Base-by-base conservation (phyloP, 345 rosid genomes). In the Pelargonium nanum region DNA sequence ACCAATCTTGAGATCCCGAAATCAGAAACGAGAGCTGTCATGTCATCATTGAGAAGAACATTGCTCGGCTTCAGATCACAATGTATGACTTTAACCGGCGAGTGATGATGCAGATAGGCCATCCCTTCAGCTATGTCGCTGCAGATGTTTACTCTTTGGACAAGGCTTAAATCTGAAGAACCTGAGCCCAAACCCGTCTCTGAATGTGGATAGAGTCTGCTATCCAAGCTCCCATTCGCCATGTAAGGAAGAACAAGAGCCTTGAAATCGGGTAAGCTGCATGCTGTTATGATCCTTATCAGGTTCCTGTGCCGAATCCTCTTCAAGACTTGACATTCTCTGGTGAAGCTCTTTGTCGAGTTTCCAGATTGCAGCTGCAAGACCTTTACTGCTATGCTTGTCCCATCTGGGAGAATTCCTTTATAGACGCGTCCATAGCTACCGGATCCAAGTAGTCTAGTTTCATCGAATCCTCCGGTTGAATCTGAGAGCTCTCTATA, bases 41-140 rank as follows among this genome's bases (percentile, higher is more conserved):
- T 83, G 56, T 83, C 83, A 25, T 80, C 80, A 1, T 77, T 78
- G 58, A 83, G 88, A 74, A 83, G 85, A 71, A 83, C 75, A 22
- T 83, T 81, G 70, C 83, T 83, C 16, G 85, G 83, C 70, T 83
- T 83, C 34, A 83, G 77, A 77, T 83, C 83, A 40, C 83, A 78
- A 19, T 83, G 89, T 52, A 81, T 74, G 45, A 81, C 84, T 70
- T 74, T 66, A 34, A 77, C 75, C 0, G 77, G 89, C 5, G 82
- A 83, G 55, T 79, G 84, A 65, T 83, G 85, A 66, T 83, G 89
- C 70, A 83, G 61, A 74, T 83, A 81, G 55, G 84, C 89, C 80
- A 83, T 75, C 21, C 82, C 89, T 69, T 81, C 82, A 10, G 84
- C 82, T 32, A 81, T 65, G 50, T 83, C 88, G 32, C 83, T 77